These are phyloP conservation scores for Biancaea sappan DNA, from an alignment of 306 rosid genomes.

Conservation along the genomic window DNA sequence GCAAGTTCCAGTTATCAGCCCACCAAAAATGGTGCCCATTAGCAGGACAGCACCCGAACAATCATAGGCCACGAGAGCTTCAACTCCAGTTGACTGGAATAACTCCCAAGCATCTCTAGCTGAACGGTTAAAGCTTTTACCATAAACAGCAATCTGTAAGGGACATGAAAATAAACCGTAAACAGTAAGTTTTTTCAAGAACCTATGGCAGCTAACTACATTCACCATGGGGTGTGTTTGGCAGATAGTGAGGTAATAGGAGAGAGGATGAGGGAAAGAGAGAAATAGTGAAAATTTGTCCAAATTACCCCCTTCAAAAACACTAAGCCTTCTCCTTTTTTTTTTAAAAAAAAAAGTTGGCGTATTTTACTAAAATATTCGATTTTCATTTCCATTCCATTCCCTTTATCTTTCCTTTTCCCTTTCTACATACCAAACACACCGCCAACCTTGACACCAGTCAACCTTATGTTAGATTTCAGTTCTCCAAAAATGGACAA, in stretches of 20 bases:
- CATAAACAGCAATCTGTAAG: slow-evolving; percentile 86
- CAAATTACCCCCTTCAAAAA: too few relatives aligned
- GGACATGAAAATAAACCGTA: slow-evolving; percentile 24
- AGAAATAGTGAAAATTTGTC: too few relatives aligned
- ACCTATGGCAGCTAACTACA: slow-evolving; percentile 6
- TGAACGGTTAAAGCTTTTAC: slow-evolving; percentile 89
- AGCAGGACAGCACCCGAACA: slow-evolving; percentile 94
- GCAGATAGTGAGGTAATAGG: too few relatives aligned
- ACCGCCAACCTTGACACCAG: slow-evolving; percentile 2
- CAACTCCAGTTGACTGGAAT: slow-evolving; percentile 97
- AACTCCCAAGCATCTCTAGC: slow-evolving; percentile 99
- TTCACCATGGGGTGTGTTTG: too few relatives aligned
- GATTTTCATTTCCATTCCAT: too few relatives aligned
- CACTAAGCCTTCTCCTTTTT: too few relatives aligned
- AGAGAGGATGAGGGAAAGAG: too few relatives aligned
- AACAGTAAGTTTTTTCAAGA: slow-evolving; percentile 18
- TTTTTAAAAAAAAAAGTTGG: too few relatives aligned
- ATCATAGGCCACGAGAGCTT: slow-evolving; percentile 89
- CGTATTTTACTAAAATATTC: too few relatives aligned
- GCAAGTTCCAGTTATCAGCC: slow-evolving; percentile 92
- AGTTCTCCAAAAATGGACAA: background rate
- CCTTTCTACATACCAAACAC: too few relatives aligned
- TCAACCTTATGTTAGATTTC: background rate
- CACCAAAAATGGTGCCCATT: slow-evolving; percentile 87
- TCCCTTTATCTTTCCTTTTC: too few relatives aligned